A percentile compares a stretch with the other conserved stretches of the same genome.
Evolutionary conservation across 441 rosid genomes (phyloP).

Genomic region (Populus hybrid): DNA sequence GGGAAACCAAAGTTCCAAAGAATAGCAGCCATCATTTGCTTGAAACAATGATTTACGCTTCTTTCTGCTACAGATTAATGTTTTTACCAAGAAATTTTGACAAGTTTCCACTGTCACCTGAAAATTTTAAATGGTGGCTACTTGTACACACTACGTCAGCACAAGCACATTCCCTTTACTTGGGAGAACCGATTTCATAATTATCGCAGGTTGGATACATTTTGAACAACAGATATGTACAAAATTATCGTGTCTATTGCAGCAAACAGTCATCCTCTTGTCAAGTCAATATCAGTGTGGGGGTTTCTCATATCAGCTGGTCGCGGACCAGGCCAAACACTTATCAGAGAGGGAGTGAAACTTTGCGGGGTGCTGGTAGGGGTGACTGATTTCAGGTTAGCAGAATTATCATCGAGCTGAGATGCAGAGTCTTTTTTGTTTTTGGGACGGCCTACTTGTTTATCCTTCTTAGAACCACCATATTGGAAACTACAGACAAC

Average conservation of each 20-base stretch:
- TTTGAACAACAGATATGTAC: conserved; percentile 79
- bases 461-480: conserved; percentile 62
- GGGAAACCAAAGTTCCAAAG: background rate
- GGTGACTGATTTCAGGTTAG: conserved; percentile 19
- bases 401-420: conserved; percentile 29
- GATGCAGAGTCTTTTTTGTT: conserved; percentile 35
- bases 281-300: conserved; percentile 82
- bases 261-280: conserved; percentile 63
- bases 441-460: conserved; percentile 44
- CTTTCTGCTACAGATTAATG: background rate
- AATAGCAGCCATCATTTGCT: background rate
- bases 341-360: conserved; percentile 45
- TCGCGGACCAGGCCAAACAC: conserved; percentile 61
- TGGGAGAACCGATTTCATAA: conserved; percentile 21
- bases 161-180: conserved; percentile 27
- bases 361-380: conserved; percentile 33
- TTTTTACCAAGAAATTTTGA: background rate
- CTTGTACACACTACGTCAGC: conserved; percentile 46
- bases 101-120: conserved; percentile 14
- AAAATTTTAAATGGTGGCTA: conserved; percentile 10
- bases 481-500: conserved; percentile 87
- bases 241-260: conserved; percentile 53
- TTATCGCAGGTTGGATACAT: conserved; percentile 27
- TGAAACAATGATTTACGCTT: background rate
- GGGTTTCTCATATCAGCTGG: conserved; percentile 62